Evolutionary conservation across 139 green algal species (phyloP), one percentile per base, ranked within the genome.

Genomic region (Chlorella sp.): DNA sequence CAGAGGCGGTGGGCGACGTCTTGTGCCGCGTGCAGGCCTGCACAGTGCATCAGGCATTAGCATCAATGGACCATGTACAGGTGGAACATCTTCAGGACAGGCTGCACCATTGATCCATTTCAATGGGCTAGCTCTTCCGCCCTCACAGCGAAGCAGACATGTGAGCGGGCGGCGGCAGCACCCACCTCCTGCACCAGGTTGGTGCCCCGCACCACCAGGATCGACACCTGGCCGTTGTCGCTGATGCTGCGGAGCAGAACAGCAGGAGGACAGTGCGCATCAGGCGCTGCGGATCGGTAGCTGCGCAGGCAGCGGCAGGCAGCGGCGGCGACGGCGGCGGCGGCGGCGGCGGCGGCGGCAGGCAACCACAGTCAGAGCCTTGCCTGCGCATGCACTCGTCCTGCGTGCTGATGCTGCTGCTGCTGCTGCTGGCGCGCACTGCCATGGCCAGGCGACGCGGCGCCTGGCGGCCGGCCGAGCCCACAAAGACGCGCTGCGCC

Each of bases 1-100:
- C 95, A 63, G 91, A 95, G 18, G 96, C 95, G 30, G 96, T 98
- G 56, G 96, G 95, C 25, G 94, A 91, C 26, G 94, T 96, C 18
- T 90, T n/a, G 65, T 90, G 84, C 17, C 83, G 82, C 15, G 21
- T 34, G 36, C 81, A 89, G 20, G 88, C 85, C 87, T 90, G 78
- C 28, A 78, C 3, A 26, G 28, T 32, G 25, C 9, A 16, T 51
- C 9, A 9, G 6, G 44, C 44, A 51, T 51, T 51, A 51, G 44
- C 44, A 51, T 51, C 44, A n/a, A n/a, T n/a, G n/a, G n/a, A n/a
- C n/a, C n/a, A n/a, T n/a, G n/a, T n/a, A n/a, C n/a, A n/a, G n/a
- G n/a, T n/a, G n/a, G n/a, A n/a, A n/a, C n/a, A n/a, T n/a, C n/a
- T n/a, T n/a, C n/a, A n/a, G n/a, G n/a, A n/a, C n/a, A n/a, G n/a